Conservation (phyloP, 2,329 filamentous ascomycete species). For the Trichophyton benhamiae region DNA sequence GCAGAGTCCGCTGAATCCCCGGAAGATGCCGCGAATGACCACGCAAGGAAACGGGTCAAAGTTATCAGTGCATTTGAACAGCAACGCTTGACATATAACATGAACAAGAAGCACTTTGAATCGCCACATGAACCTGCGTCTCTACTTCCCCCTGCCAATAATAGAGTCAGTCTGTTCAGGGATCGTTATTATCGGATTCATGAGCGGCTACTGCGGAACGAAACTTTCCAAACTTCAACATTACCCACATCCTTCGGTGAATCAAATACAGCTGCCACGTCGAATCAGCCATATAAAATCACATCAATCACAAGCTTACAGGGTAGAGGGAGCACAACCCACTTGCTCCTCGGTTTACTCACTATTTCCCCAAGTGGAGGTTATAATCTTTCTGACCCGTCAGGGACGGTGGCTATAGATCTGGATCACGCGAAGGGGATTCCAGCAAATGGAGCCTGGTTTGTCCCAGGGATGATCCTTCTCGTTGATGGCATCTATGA, state of each 20-base stretch:
- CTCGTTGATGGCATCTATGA: conserved; percentile 93
- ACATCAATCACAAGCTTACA: conserved; percentile 68
- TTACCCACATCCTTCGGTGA: conserved; percentile 50
- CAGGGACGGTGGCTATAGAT: conserved; percentile 76
- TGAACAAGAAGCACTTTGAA: conserved; percentile 78
- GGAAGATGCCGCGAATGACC: background rate
- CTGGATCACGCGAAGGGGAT: conserved; percentile 68
- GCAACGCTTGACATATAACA: conserved; percentile 44
- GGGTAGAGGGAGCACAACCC: conserved; percentile 69
- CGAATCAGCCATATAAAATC: conserved; percentile 59
- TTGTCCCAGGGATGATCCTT: conserved; percentile 90
- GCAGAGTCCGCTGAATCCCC: background rate
- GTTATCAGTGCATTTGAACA: conserved; percentile 76
- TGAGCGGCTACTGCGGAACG: conserved; percentile 81
- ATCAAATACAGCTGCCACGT: conserved; percentile 38
- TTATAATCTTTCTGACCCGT: conserved; percentile 72
- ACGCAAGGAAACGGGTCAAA: conserved; percentile 73
- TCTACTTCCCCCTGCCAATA: conserved; percentile 60
- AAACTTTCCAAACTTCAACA: conserved; percentile 76
- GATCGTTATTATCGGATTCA: conserved; percentile 88
- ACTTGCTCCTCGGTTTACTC: conserved; percentile 77
- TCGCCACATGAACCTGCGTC: conserved; percentile 54
- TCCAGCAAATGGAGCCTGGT: conserved; percentile 79
- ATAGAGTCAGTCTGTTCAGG: conserved; percentile 76
- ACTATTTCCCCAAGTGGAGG: conserved; percentile 68